These are phyloP conservation scores for Penicillium canescens DNA, from an alignment of 495 filamentous ascomycete genomes.

Conservation along the genomic window DNA sequence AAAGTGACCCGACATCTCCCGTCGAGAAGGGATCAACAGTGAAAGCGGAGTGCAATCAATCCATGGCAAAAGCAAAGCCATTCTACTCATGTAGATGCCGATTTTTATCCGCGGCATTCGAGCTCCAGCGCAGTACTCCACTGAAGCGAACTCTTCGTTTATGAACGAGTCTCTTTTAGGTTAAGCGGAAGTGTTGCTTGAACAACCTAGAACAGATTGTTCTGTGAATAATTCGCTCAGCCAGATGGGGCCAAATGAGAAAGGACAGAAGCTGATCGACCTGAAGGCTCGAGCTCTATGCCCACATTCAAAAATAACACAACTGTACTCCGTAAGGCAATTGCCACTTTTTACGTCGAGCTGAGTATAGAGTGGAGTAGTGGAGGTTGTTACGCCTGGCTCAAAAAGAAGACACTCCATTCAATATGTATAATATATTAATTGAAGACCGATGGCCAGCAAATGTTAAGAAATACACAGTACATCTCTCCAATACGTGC, in stretches of 20 bases:
- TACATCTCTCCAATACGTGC: not conserved
- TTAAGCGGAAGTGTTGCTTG: constrained; percentile 10
- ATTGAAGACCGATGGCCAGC: not conserved
- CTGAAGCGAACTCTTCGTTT: constrained; percentile 8
- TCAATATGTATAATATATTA: not conserved
- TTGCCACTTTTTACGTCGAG: too few relatives aligned
- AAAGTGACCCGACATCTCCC: constrained; percentile 1
- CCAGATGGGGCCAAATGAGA: not conserved
- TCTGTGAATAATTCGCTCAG: not conserved
- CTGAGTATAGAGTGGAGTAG: not conserved
- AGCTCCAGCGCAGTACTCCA: constrained; percentile 12
- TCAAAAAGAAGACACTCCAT: not conserved
- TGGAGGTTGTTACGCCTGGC: not conserved
- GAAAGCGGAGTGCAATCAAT: not conserved
- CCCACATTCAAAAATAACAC: not conserved
- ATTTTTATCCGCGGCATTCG: not conserved
- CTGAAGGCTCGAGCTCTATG: not conserved
- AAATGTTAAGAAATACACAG: not conserved
- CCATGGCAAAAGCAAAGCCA: constrained; percentile 1
- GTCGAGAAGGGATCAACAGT: constrained; percentile 12
- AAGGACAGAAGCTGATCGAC: not conserved
- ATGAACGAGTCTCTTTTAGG: not conserved
- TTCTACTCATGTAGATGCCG: constrained; percentile 1
- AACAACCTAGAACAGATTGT: constrained; percentile 4
- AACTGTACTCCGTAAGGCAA: too few relatives aligned